Conservation (phyloP, 176 grass and related monocot species). For the Triticum dicoccoides region DNA sequence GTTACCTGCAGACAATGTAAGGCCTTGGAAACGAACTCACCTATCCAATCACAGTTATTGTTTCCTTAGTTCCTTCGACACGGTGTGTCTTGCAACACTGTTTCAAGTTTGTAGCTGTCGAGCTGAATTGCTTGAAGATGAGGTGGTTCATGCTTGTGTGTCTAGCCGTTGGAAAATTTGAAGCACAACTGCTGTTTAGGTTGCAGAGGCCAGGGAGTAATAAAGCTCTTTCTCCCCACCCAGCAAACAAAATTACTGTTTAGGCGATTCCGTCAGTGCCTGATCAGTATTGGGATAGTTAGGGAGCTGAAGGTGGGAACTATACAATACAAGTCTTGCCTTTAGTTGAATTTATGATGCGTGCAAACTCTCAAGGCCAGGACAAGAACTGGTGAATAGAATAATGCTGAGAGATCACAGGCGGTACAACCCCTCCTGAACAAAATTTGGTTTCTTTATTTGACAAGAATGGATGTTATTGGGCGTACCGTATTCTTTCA, state of each 20-base stretch:
- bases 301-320: not conserved
- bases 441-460: not conserved
- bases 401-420: not conserved
- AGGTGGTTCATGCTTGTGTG: not conserved
- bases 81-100: not conserved
- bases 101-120: not conserved
- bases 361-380: not conserved
- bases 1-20: slow-evolving; percentile 87
- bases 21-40: slow-evolving; percentile 13
- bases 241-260: not conserved
- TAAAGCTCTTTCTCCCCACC: not conserved
- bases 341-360: not conserved
- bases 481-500: not conserved
- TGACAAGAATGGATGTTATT: not conserved
- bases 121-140: not conserved
- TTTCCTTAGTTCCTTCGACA: not conserved
- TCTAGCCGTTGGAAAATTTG: not conserved
- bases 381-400: not conserved
- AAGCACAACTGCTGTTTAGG: not conserved
- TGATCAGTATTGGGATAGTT: not conserved
- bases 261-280: not conserved
- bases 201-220: not conserved
- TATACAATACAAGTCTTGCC: not conserved
- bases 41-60: not conserved
- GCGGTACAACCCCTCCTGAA: not conserved